phyloP scores from a whole-genome alignment of 2,329 filamentous ascomycete species.

The Diplodia seriata region DNA sequence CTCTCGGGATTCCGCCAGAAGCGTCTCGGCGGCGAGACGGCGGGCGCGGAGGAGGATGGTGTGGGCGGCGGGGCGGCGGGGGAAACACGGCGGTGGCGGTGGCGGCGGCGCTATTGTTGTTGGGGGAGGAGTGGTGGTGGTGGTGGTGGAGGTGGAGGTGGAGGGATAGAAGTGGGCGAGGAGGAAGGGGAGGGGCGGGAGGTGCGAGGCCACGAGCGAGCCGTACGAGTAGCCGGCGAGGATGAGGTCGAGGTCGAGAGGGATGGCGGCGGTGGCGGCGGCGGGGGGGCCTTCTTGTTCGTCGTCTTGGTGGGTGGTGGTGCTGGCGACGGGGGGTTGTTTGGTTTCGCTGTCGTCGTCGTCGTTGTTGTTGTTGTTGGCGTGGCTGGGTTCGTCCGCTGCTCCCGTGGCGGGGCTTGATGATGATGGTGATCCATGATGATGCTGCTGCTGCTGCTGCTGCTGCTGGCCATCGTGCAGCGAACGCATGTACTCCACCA shows the following conservation, averaged over 20 bases:
- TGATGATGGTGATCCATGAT: not conserved
- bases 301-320: not conserved
- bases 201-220: slow-evolving; percentile 76
- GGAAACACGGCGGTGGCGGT: no score
- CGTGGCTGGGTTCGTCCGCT: not conserved
- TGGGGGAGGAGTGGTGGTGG: slow-evolving; percentile 64
- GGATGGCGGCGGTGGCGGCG: slow-evolving; percentile 35
- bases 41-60: slow-evolving; percentile 71
- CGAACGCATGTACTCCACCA: slow-evolving; percentile 69
- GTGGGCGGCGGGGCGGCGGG: slow-evolving; percentile 53
- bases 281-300: slow-evolving; percentile 17
- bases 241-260: no score
- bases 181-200: slow-evolving; percentile 67
- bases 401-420: not conserved
- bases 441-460: no score
- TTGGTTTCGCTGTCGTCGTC: not conserved
- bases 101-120: no score
- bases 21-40: slow-evolving; percentile 70
- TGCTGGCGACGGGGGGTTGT: no score
- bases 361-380: no score
- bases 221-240: slow-evolving; percentile 91
- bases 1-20: slow-evolving; percentile 54
- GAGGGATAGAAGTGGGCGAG: slow-evolving; percentile 65
- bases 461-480: not conserved
- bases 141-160: no score